Evolutionary conservation across 495 filamentous ascomycete genomes (phyloP).

Genomic region (Podospora pseudoanserina): DNA sequence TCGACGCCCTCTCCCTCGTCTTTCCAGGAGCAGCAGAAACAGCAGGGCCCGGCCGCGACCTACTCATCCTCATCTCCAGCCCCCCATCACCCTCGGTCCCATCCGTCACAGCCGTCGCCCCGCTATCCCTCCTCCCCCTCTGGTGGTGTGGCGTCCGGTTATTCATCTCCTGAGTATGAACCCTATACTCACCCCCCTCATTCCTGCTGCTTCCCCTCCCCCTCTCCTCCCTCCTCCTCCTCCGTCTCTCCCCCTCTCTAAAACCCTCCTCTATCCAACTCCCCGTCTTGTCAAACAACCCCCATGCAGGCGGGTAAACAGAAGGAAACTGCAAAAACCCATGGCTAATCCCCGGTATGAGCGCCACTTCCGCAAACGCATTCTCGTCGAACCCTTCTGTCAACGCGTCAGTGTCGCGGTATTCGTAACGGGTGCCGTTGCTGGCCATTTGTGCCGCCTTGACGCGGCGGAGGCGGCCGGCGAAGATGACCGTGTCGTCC

Average conservation of each 20-base stretch:
- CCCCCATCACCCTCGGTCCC: conserved; percentile 21
- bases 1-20: not conserved
- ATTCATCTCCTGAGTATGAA: conserved; percentile 21
- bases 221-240: conserved; percentile 26
- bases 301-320: conserved; percentile 82
- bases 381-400: conserved; percentile 62
- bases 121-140: not conserved
- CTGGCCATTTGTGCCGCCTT: conserved; percentile 59
- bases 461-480: conserved; percentile 76
- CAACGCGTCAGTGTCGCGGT: conserved; percentile 28
- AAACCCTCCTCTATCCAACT: conserved; percentile 77
- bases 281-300: conserved; percentile 68
- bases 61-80: conserved; percentile 70
- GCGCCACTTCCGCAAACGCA: conserved; percentile 71
- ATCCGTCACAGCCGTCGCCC: not conserved
- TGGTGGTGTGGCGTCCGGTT: not conserved
- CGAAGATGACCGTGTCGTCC: conserved; percentile 95
- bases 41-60: conserved; percentile 13
- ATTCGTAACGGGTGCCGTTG: conserved; percentile 28
- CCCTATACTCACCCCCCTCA: conserved; percentile 14
- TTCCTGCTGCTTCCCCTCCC: conserved; percentile 19
- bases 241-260: conserved; percentile 38
- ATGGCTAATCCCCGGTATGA: conserved; percentile 85
- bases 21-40: not conserved
- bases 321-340: conserved; percentile 89